Evolutionary conservation across 2,329 filamentous ascomycete genomes (phyloP).

Genomic region (Ascochyta pisi): DNA sequence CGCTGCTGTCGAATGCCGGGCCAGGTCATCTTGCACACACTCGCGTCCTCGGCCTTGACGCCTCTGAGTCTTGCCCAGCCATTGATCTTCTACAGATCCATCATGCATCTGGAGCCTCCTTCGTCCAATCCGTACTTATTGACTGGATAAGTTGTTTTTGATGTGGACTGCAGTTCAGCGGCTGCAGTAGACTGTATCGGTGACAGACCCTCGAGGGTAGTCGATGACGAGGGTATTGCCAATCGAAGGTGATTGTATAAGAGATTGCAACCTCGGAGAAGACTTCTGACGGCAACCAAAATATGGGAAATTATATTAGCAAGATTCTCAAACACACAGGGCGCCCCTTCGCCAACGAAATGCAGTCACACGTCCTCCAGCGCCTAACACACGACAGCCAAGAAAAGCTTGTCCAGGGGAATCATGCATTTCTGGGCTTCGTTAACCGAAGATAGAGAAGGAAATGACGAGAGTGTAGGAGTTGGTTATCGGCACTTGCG

Average conservation of each 20-base stretch:
- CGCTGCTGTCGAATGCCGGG: not conserved
- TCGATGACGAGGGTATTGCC: not conserved
- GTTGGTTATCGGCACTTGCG: not conserved
- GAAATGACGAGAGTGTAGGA: not conserved
- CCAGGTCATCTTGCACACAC: not conserved
- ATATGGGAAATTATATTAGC: conserved; percentile 1
- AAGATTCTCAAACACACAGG: conserved; percentile 4
- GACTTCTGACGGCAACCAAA: not conserved
- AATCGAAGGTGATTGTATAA: not conserved
- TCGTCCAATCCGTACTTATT: too few species aligned
- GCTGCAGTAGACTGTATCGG: too few species aligned
- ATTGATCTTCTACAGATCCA: too few species aligned
- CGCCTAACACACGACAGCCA: not conserved
- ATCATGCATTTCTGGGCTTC: not conserved
- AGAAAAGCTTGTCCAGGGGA: not conserved
- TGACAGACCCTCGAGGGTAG: too few species aligned
- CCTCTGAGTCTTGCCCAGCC: not conserved
- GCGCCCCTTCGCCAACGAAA: conserved; percentile 1
- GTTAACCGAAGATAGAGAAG: not conserved
- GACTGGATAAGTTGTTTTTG: too few species aligned
- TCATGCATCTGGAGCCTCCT: too few species aligned
- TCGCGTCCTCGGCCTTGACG: not conserved
- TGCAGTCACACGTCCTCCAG: conserved; percentile 2
- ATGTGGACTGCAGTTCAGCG: too few species aligned
- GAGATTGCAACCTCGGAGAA: too few species aligned